Conservation (phyloP, 192 early-diverging fungal species). For the Neocallimastix lanati region DNA sequence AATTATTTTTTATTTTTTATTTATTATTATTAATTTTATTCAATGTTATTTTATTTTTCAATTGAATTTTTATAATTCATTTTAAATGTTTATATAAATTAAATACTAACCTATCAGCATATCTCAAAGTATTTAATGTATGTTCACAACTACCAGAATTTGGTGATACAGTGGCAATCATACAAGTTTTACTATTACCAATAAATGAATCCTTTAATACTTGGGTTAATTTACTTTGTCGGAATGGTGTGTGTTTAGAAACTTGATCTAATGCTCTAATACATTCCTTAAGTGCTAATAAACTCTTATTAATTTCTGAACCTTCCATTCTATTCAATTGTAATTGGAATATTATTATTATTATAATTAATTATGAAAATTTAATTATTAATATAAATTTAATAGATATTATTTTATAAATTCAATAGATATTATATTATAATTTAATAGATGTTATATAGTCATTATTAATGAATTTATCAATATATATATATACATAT, state of each 20-base stretch:
- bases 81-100: neutral
- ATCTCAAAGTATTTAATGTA: slow-evolving; percentile 88
- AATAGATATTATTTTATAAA: no score
- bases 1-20: no score
- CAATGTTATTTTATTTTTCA: no score
- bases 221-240: slow-evolving; percentile 94
- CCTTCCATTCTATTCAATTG: slow-evolving; percentile 89
- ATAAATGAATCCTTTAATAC: slow-evolving; percentile 94
- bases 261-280: slow-evolving; percentile 91
- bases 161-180: slow-evolving; percentile 96
- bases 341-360: no score
- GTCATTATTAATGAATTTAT: no score
- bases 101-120: slow-evolving; percentile 60
- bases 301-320: slow-evolving; percentile 96
- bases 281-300: slow-evolving; percentile 93
- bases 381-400: no score
- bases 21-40: no score
- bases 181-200: slow-evolving; percentile 92
- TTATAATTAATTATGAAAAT: no score
- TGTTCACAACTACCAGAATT: slow-evolving; percentile 87
- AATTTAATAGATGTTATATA: no score
- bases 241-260: slow-evolving; percentile 90
- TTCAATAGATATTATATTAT: no score
- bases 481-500: no score
- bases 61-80: neutral